phyloP scores from a whole-genome alignment of 129 eudicot genomes.

The Pittosporum tobira region DNA sequence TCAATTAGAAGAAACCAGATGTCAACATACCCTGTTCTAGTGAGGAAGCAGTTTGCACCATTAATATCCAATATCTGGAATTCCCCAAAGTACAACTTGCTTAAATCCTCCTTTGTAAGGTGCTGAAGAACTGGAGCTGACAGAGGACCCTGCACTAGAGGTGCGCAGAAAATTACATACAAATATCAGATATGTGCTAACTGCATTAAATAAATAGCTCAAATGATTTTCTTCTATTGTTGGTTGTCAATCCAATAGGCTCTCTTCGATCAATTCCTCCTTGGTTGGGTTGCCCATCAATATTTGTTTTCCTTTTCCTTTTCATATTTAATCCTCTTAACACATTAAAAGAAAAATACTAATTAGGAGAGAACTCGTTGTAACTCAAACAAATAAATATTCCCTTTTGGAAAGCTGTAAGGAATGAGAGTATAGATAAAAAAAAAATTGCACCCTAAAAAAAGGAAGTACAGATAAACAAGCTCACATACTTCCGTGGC shows the following conservation, averaged over 20 bases:
- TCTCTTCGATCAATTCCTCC: not conserved
- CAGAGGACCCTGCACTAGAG: conserved; percentile 84
- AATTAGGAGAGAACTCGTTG: no score
- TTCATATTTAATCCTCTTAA: no score
- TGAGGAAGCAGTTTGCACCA: conserved; percentile 69
- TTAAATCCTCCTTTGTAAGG: conserved; percentile 78
- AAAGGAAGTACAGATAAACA: not conserved
- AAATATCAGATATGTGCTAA: not conserved
- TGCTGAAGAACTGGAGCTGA: conserved; percentile 88
- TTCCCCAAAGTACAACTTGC: conserved; percentile 92
- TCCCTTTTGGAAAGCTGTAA: no score
- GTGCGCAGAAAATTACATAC: conserved; percentile 10
- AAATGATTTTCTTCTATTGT: not conserved
- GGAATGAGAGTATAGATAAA: not conserved
- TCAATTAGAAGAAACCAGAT: not conserved
- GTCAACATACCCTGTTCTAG: conserved; percentile 81
- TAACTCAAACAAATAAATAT: not conserved
- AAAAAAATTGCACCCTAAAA: not conserved
- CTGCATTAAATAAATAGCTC: not conserved
- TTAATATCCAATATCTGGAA: conserved; percentile 72
- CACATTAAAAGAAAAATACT: no score
- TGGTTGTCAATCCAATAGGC: not conserved
- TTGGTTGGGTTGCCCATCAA: not conserved
- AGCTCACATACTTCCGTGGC: not conserved
- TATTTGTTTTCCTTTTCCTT: not conserved